Conservation (phyloP, 2,329 filamentous ascomycete species). For the Aspergillaceae sp. region DNA sequence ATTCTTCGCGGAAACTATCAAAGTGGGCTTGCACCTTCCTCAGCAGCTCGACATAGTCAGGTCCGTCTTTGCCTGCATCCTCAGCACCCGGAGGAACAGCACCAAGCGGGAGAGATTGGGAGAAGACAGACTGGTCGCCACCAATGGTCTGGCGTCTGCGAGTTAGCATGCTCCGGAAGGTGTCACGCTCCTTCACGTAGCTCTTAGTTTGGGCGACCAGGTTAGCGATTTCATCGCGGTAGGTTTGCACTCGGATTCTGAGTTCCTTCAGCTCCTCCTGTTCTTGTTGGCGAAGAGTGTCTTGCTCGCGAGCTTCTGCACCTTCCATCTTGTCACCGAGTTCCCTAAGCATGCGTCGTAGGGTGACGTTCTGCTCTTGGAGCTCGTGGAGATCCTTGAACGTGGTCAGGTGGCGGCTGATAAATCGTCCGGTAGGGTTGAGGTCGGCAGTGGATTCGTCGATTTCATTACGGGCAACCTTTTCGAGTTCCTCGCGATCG, state of each 20-base stretch:
- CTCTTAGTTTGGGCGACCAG: slow-evolving; percentile 79
- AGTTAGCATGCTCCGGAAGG: slow-evolving; percentile 90
- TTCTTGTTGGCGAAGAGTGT: slow-evolving; percentile 47
- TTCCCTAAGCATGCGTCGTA: slow-evolving; percentile 73
- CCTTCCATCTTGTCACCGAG: slow-evolving; percentile 86
- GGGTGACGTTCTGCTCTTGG: slow-evolving; percentile 77
- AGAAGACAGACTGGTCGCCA: slow-evolving; percentile 57
- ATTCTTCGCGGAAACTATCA: slow-evolving; percentile 80
- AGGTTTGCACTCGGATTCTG: slow-evolving; percentile 64
- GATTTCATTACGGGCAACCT: slow-evolving; percentile 66
- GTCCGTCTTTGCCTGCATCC: slow-evolving; percentile 41
- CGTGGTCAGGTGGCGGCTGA: slow-evolving; percentile 78
- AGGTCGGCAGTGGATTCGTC: slow-evolving; percentile 64
- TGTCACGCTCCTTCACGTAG: slow-evolving; percentile 91
- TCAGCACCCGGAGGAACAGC: slow-evolving; percentile 39
- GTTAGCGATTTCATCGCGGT: slow-evolving; percentile 74
- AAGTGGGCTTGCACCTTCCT: slow-evolving; percentile 85
- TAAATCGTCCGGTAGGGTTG: slow-evolving; percentile 78
- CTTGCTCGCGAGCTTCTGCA: slow-evolving; percentile 64
- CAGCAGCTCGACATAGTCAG: slow-evolving; percentile 66
- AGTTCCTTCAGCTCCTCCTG: slow-evolving; percentile 65
- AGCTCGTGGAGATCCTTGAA: slow-evolving; percentile 81
- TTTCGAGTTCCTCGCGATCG: slow-evolving; percentile 67
- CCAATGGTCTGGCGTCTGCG: slow-evolving; percentile 57
- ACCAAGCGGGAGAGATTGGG: slow-evolving; percentile 57